Base-by-base conservation (phyloP, 371 early-diverging fungal species). In the Conidiobolus incongruus region DNA sequence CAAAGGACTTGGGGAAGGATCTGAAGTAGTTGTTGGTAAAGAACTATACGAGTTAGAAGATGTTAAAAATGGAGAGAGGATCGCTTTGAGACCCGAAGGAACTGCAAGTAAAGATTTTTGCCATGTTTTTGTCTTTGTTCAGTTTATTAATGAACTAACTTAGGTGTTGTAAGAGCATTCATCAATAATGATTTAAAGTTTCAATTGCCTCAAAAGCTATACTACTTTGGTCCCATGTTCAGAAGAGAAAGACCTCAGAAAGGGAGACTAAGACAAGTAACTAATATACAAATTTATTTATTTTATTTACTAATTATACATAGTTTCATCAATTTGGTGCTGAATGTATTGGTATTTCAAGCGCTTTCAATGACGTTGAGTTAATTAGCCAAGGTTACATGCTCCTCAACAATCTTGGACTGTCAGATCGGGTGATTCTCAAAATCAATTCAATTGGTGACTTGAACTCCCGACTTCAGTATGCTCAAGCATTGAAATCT, bases 291-390 rank as follows among this genome's bases (percentile, higher is more conserved):
- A 11, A 1, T n/a, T 17, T 8, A 33, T 16, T 30, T n/a, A 28
- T 33, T 33, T 52, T 49, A 21, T 13, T 23, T 11, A 17, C 20
- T 23, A 23, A 7, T 8, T 31, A 17, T 30, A n/a, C 6, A 19
- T 47, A 74, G 65, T 75, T 75, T 52, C 71, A 75, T 37, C 75
- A 75, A 55, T 66, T 75, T 34, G 75, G 75, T 1, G 45, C 72
- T 8, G 75, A 75, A 37, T 24, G 60, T 1, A 54, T 64, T 37
- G 74, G 72, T 1, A 46, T 53, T 11, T 33, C 47, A 13, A 60
- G 67, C 43, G 56, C 66, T 0, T 56, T 62, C 0, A 50, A 58
- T 1, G 75, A 75, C 45, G 62, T 72, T 2, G 74, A 75, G 35
- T 44, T 61, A 24, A 65, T 75, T 17, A 58, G 54, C 12, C 47